These are phyloP conservation scores for Penicillium vulpinum DNA, from an alignment of 2,329 filamentous ascomycete genomes.

Conservation along the genomic window DNA sequence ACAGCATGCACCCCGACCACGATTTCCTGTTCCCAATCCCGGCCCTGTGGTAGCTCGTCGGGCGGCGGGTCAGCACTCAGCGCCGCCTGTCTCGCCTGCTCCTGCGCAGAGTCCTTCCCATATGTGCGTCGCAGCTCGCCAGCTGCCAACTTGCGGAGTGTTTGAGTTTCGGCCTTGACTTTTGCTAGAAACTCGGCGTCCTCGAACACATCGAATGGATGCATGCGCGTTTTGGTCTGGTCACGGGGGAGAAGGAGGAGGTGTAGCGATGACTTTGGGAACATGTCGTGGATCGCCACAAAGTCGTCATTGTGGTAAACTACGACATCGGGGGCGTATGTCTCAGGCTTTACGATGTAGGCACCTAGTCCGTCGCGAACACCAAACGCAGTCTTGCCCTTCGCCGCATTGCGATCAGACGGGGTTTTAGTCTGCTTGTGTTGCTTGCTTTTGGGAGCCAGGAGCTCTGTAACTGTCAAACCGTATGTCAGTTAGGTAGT, in stretches of 20 bases:
- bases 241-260: constrained; percentile 83
- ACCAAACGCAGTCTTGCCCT: constrained; percentile 35
- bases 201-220: constrained; percentile 77
- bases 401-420: constrained; percentile 17
- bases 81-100: constrained; percentile 64
- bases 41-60: constrained; percentile 64
- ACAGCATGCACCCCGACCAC: constrained; percentile 78
- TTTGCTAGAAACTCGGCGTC: constrained; percentile 67
- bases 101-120: constrained; percentile 62
- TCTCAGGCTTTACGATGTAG: constrained; percentile 66
- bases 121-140: constrained; percentile 71
- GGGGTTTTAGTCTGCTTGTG: constrained; percentile 23
- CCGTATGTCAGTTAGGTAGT: background rate
- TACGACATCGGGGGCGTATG: constrained; percentile 59
- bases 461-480: constrained; percentile 54
- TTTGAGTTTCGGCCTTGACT: constrained; percentile 61
- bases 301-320: constrained; percentile 68
- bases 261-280: constrained; percentile 82
- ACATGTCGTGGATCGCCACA: constrained; percentile 78
- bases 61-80: constrained; percentile 56
- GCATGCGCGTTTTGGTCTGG: constrained; percentile 57
- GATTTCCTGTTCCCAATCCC: constrained; percentile 77
- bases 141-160: constrained; percentile 66
- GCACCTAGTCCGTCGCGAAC: constrained; percentile 62
- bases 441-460: constrained; percentile 52